These are phyloP conservation scores for Oemleria cerasiformis DNA, from an alignment of 306 rosid genomes.

Conservation along the genomic window DNA sequence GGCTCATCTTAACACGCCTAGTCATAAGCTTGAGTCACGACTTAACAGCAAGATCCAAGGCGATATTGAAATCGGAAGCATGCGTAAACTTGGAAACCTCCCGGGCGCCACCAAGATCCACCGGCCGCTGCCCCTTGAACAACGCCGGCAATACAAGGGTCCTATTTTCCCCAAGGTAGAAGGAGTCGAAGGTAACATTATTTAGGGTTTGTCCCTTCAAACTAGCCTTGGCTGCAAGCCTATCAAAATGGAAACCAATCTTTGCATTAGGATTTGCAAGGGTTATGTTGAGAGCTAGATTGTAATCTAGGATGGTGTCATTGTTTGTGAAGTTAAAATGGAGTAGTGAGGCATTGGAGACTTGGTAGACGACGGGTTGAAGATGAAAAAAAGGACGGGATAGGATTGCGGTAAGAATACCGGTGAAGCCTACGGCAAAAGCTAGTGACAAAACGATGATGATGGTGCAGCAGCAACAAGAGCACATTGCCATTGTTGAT, in stretches of 20 bases:
- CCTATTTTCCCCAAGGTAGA: background rate
- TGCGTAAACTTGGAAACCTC: background rate
- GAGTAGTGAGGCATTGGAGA: slow-evolving; percentile 37
- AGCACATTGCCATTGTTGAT: background rate
- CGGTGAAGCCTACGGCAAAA: background rate
- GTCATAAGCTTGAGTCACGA: background rate
- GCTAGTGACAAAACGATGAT: background rate
- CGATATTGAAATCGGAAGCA: background rate
- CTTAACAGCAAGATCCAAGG: background rate
- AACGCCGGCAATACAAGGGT: background rate
- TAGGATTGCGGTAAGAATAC: background rate
- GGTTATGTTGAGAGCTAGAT: background rate
- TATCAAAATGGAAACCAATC: background rate
- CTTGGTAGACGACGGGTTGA: slow-evolving; percentile 27
- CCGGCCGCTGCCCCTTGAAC: background rate
- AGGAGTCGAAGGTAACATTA: background rate
- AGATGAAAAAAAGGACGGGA: background rate
- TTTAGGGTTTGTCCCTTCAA: background rate
- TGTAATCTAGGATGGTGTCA: slow-evolving; percentile 7
- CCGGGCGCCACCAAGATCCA: background rate
- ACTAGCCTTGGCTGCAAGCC: background rate
- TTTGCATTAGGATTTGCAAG: background rate
- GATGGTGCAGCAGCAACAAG: background rate
- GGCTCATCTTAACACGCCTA: no score
- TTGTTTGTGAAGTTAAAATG: slow-evolving; percentile 30